Percentiles rank a stretch among this genome's conserved stretches.
Conservation (phyloP, 2,329 filamentous ascomycete genomes). For the Hymenoscyphus infarciens region DNA sequence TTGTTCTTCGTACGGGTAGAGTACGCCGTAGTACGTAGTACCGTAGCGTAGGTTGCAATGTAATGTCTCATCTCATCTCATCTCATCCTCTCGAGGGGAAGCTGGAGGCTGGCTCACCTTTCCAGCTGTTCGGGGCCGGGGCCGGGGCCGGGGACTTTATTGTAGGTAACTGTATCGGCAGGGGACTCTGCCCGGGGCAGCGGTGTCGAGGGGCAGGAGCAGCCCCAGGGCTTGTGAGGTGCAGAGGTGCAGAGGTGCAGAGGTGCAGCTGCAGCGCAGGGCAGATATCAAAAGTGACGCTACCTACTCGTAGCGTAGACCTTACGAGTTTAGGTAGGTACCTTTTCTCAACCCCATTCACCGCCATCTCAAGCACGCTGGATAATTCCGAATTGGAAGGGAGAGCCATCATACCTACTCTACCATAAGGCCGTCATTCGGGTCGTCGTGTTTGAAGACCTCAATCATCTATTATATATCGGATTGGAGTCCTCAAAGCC, state of each 20-base stretch:
- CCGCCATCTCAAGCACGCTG: background rate
- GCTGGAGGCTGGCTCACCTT: background rate
- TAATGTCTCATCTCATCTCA: too few relatives aligned
- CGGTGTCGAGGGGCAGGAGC: background rate
- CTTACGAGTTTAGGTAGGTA: too few relatives aligned
- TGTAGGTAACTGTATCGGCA: too few relatives aligned
- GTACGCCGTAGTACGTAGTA: too few relatives aligned
- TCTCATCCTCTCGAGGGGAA: background rate
- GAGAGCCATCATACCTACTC: too few relatives aligned
- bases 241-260: background rate
- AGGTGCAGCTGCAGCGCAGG: too few relatives aligned
- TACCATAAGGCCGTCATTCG: background rate
- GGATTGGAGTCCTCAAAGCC: too few relatives aligned
- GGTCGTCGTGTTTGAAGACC: background rate
- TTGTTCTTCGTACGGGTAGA: background rate
- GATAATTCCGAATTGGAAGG: background rate
- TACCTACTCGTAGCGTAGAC: too few relatives aligned
- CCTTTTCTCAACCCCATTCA: background rate
- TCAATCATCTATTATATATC: too few relatives aligned
- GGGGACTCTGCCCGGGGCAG: background rate
- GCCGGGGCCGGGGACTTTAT: background rate
- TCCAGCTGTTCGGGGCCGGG: background rate
- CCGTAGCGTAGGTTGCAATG: too few relatives aligned
- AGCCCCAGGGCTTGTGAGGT: background rate
- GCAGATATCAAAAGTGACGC: background rate